These are phyloP conservation scores for Sporothrix brunneoviolacea DNA, from an alignment of 2,329 filamentous ascomycete genomes.

Conservation along the genomic window DNA sequence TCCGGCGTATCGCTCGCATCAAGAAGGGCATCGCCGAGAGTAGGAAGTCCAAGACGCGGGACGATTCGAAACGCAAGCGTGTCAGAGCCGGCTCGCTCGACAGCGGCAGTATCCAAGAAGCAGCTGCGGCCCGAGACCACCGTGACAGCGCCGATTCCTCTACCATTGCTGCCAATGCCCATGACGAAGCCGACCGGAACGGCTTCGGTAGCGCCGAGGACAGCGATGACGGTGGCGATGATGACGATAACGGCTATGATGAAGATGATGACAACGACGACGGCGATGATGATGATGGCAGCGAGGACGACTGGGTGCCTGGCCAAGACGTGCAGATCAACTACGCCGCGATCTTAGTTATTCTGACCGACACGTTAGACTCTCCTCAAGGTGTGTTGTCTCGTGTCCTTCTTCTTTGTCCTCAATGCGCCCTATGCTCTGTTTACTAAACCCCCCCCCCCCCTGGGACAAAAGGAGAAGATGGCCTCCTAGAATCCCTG, in stretches of 20 bases:
- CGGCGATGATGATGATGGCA: slow-evolving; percentile 54
- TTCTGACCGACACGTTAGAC: slow-evolving; percentile 82
- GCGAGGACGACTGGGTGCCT: slow-evolving; percentile 92
- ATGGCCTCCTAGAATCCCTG: slow-evolving; percentile 83
- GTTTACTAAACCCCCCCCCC: slow-evolving; percentile 1
- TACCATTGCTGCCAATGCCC: slow-evolving; percentile 31
- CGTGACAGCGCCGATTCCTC: slow-evolving; percentile 52
- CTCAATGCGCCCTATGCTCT: too few species aligned
- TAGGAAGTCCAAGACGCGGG: slow-evolving; percentile 53
- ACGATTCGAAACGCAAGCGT: slow-evolving; percentile 61
- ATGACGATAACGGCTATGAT: slow-evolving; percentile 79
- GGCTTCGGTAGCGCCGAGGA: slow-evolving; percentile 43
- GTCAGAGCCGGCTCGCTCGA: slow-evolving; percentile 57
- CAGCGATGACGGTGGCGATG: slow-evolving; percentile 52
- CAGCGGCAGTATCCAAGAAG: slow-evolving; percentile 52
- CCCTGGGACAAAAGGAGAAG: slow-evolving; percentile 44
- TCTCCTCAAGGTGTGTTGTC: slow-evolving; percentile 59
- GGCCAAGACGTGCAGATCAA: slow-evolving; percentile 96
- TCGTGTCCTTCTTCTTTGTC: background rate
- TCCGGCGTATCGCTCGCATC: slow-evolving; percentile 86
- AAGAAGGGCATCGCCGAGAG: slow-evolving; percentile 90
- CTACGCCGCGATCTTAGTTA: slow-evolving; percentile 84
- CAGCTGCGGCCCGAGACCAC: slow-evolving; percentile 42
- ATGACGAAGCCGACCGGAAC: background rate
- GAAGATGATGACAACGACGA: slow-evolving; percentile 51